Conservation (phyloP, 2,329 filamentous ascomycete species). For the Periconia digitata region DNA sequence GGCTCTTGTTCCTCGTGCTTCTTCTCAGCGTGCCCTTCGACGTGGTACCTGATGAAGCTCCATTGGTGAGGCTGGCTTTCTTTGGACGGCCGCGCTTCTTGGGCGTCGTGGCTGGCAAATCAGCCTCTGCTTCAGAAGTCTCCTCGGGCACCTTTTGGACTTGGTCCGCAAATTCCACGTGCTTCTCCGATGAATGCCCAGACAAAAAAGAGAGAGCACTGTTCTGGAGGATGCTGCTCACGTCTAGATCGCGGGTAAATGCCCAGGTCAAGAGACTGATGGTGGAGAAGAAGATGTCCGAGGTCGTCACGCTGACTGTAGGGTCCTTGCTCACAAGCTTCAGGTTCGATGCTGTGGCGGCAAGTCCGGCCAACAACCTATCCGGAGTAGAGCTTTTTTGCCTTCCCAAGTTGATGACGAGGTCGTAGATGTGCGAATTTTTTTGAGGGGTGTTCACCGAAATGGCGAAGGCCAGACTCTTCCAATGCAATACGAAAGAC, state of each 20-base stretch:
- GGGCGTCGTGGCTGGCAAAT: conserved; percentile 18
- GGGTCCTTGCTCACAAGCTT: conserved; percentile 58
- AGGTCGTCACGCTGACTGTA: conserved; percentile 57
- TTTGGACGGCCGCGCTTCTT: conserved; percentile 32
- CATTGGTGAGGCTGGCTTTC: conserved; percentile 22
- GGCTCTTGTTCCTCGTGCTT: conserved; percentile 20
- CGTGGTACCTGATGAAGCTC: conserved; percentile 8
- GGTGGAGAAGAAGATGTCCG: conserved; percentile 60
- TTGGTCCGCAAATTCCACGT: conserved; percentile 23
- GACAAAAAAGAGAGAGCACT: conserved; percentile 33
- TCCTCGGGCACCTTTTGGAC: conserved; percentile 5
- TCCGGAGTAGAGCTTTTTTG: conserved; percentile 43
- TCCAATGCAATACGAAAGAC: conserved; percentile 51
- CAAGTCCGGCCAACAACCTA: conserved; percentile 28
- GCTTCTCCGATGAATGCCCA: conserved; percentile 25
- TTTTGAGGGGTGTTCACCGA: conserved; percentile 52
- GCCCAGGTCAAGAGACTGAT: conserved; percentile 60
- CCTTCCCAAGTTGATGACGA: conserved; percentile 48
- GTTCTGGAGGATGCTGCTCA: conserved; percentile 51
- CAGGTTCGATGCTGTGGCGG: conserved; percentile 43
- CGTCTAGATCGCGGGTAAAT: conserved; percentile 56
- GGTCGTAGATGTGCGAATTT: conserved; percentile 41
- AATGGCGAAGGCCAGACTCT: conserved; percentile 48
- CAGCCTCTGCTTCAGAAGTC: conserved; percentile 8
- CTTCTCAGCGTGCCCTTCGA: conserved; percentile 17